Evolutionary conservation across 257 asterid genomes (phyloP), one percentile per base, ranked within the genome.

Genomic region (Fraxinus anomala): DNA sequence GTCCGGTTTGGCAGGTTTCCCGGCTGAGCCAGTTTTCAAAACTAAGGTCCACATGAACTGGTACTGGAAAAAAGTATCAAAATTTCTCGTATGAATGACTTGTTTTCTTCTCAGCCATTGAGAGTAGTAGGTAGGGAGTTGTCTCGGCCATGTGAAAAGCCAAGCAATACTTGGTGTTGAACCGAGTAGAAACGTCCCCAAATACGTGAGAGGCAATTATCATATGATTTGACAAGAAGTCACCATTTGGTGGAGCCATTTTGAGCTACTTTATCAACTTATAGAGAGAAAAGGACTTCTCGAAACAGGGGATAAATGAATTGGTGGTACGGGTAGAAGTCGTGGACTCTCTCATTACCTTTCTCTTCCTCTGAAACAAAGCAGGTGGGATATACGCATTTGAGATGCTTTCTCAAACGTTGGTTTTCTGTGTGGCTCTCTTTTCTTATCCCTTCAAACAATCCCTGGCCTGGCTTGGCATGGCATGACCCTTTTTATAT

Each of bases 401-500:
- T 71, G 81, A 73, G 73, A 75, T 83, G 65, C 76, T 86, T 88
- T 88, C 92, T 77, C 84, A 72, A 81, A 84, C 89, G 87, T 84
- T 87, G 78, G 81, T 87, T 85, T 76, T 88, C 80, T 91, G 92
- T 91, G 92, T 91, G 98, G 91, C 91, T 92, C 92, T 94, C 96
- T 91, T 94, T 87, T 72, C 96, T 92, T 89, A 89, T 94, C 98
- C 84, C 87, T 77, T 81, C 67, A 75, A 67, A 65, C 87, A 82
- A 56, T 70, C 33, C 73, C 73, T 69, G 5, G 69, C 56, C 75
- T 77, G 30, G 19, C 47, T 0, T 40, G 47, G 11, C 47, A 40
- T 40, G 47, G 47, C 47, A 39, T 39, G 44, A 11, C 17, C 77
- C 47, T 65, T 65, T 39, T 34, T 21, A 68, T 36, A 24, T 16